These are phyloP conservation scores for Jamesozyma jinghongensis DNA, from an alignment of 805 yeast species.

Conservation along the genomic window DNA sequence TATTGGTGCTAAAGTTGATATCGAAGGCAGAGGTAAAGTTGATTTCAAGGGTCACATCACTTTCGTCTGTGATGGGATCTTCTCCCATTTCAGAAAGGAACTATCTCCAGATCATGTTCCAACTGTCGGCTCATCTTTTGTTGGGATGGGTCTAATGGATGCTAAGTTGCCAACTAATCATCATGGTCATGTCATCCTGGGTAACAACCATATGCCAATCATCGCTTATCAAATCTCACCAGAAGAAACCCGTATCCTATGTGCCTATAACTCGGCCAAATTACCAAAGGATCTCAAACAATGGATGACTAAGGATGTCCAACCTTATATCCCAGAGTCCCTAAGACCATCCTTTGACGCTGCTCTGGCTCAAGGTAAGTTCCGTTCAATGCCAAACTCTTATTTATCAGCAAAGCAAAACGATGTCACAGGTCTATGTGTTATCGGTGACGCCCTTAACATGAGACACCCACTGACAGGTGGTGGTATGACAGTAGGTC, in stretches of 20 bases:
- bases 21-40: conserved; percentile 34
- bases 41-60: conserved; percentile 55
- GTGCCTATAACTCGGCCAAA: conserved; percentile 69
- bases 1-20: conserved; percentile 64
- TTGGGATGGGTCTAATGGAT: conserved; percentile 68
- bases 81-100: conserved; percentile 81
- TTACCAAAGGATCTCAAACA: conserved; percentile 61
- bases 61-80: conserved; percentile 85
- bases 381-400: conserved; percentile 90
- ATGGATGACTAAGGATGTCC: conserved; percentile 53
- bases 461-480: conserved; percentile 99
- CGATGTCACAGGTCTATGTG: conserved; percentile 61
- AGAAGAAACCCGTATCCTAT: conserved; percentile 75
- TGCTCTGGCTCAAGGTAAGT: conserved; percentile 51
- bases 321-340: conserved; percentile 57
- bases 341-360: conserved; percentile 57
- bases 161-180: conserved; percentile 65
- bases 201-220: conserved; percentile 72
- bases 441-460: conserved; percentile 88
- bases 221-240: conserved; percentile 80
- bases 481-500: conserved; percentile 98
- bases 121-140: conserved; percentile 68
- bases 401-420: conserved; percentile 73
- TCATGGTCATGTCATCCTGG: conserved; percentile 86
- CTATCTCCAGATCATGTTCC: conserved; percentile 56